phyloP scores from a whole-genome alignment of 805 yeast genomes.

The Candida hispaniensis region DNA sequence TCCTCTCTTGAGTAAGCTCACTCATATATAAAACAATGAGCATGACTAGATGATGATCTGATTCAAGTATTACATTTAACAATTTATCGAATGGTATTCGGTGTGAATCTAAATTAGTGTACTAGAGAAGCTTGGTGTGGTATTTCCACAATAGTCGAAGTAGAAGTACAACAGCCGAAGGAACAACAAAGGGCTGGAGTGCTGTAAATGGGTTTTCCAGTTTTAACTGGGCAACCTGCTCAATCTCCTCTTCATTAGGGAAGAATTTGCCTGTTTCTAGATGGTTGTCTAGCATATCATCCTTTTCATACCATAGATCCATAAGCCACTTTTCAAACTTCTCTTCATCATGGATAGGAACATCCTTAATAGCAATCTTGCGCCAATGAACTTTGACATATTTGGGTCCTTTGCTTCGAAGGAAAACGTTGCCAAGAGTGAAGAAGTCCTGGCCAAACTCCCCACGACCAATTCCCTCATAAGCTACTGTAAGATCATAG shows the following conservation, averaged over 20 bases:
- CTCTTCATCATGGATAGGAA: constrained; percentile 49
- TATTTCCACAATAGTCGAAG: constrained; percentile 10
- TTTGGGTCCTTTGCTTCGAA: constrained; percentile 64
- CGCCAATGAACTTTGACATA: constrained; percentile 55
- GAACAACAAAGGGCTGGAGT: constrained; percentile 12
- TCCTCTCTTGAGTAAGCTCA: constrained; percentile 75
- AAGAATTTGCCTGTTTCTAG: constrained; percentile 15
- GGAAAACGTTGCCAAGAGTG: constrained; percentile 50
- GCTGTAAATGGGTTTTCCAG: constrained; percentile 4
- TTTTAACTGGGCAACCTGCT: constrained; percentile 7
- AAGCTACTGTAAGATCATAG: constrained; percentile 78
- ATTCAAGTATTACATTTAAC: no score
- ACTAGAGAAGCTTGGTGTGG: no score
- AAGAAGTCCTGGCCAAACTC: constrained; percentile 72
- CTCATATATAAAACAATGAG: constrained; percentile 16
- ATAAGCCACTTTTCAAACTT: constrained; percentile 67
- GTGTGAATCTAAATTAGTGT: no score
- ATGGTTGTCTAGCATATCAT: constrained; percentile 43
- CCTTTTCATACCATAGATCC: constrained; percentile 68
- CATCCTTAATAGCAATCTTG: constrained; percentile 44
- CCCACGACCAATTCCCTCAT: constrained; percentile 50
- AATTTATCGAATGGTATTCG: no score
- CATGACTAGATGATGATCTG: constrained; percentile 16
- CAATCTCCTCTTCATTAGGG: constrained; percentile 10
- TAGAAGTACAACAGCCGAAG: constrained; percentile 3